Conservation (phyloP, 2,329 filamentous ascomycete species). For the Didymella pinodella region DNA sequence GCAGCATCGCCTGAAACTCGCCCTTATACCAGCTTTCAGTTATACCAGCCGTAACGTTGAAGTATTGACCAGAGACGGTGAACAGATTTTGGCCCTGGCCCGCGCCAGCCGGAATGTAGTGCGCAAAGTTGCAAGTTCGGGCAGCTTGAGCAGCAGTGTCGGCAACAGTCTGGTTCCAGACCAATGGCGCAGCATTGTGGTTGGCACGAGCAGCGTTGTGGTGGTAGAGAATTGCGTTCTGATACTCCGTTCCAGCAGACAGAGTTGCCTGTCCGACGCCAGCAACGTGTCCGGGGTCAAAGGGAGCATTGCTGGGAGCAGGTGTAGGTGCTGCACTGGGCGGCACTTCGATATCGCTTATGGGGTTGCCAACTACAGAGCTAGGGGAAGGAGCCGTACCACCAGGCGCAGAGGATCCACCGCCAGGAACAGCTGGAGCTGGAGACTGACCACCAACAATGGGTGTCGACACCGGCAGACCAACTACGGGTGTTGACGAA, state of each 20-base stretch:
- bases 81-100: conserved; percentile 95
- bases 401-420: not conserved
- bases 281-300: conserved; percentile 25
- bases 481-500: not conserved
- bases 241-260: conserved; percentile 37
- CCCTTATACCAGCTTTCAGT: conserved; percentile 90
- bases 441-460: not conserved
- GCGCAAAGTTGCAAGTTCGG: conserved; percentile 78
- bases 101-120: conserved; percentile 52
- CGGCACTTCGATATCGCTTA: not conserved
- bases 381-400: not conserved
- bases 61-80: conserved; percentile 63
- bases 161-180: conserved; percentile 71
- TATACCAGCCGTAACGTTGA: conserved; percentile 71
- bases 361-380: not conserved
- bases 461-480: not conserved
- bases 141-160: conserved; percentile 69
- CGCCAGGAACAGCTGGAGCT: not conserved
- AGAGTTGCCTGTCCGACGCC: conserved; percentile 40
- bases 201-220: conserved; percentile 90
- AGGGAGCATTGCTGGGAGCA: conserved; percentile 3
- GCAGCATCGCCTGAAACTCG: conserved; percentile 67
- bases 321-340: not conserved
- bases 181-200: conserved; percentile 72
- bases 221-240: conserved; percentile 62